Evolutionary conservation across 306 rosid species (phyloP), one percentile per base, ranked within the genome.

Genomic region (Dicorynia guianensis): DNA sequence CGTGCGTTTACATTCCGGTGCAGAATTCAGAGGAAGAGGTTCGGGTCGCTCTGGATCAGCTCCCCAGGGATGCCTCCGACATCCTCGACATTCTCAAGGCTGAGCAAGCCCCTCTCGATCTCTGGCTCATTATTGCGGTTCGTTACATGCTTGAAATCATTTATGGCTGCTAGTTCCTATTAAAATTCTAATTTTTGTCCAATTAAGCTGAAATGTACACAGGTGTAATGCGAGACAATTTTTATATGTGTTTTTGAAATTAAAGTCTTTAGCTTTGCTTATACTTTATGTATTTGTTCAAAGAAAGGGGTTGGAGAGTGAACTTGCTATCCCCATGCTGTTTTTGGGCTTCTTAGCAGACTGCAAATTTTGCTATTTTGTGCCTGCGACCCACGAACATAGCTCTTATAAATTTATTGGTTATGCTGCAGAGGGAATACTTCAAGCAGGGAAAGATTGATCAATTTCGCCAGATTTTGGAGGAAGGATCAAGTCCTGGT

Each of bases 1-100:
- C 99, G 46, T 89, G 89, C 47, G 91, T 96, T 48, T 88, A 93
- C 84, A 90, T 96, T 35, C 99, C 99, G 52, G 97, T 96, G 87
- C 99, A 93, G 88, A 93, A 96, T 85, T 96, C 98, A 6, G 98
- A 96, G 89, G 97, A 96, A 71, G 99, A 96, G 76, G 99, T 96
- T 80, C 84, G 98, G 90, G 98, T 96, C 47, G 86, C 89, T 57
- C 93, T 96, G 76, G 98, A 96, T 71, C 98, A 93, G 81, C 98
- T 96, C 52, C 99, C 98, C 0, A 85, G 90, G 46, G 99, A 96
- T 67, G 98, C 99, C 52, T 89, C 97, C 12, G 98, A 96, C 58
- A 96, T 96, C 47, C 89, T 96, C 55, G 99, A 96, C 79, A 96
- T 96, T 43, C 98, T 93, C 59, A 93, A 93, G 77, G 99, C 99